Evolutionary conservation across 352 stramenopile species (phyloP), one percentile per base, ranked within the genome.

Genomic region (Phytophthora niederhauseri): DNA sequence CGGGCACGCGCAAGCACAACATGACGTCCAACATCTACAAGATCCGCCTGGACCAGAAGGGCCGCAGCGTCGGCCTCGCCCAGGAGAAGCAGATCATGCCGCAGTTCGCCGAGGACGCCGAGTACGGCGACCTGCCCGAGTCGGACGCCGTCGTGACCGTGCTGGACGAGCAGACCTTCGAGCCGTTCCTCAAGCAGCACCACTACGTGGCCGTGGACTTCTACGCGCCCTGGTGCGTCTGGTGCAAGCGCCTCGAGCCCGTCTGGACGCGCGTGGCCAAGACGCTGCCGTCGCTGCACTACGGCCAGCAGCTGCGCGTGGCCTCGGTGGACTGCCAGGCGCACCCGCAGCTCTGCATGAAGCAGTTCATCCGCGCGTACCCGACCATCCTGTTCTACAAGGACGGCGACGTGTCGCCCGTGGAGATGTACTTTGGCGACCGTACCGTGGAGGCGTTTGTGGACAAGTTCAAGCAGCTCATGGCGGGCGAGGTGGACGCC

Each of bases 11-110:
- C 67, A 97, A 97, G 73, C 92, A 99, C 77, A 99, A 99, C 86
- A 98, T 99, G 72, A 99, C 97, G 63, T 98, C 97, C 69, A 98
- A 99, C 82, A 97, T 99, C 64, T 97, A 98, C 85, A 99, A 99
- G 85, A 98, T 95, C 73, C 84, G 86, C 41, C 80, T 95, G 57
- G 89, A 94, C 76, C 78, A 90, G 72, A 94, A 95, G 74, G 86
- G 88, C 30, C 87, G 88, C 66, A 79, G 89, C 64, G 81, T 95
- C n/a, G 86, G 87, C 0, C 80, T 97, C 75, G 96, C 98, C 63
- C 73, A 91, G 38, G 92, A 98, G 53, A 89, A 97, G 59, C 78
- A 94, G 56, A 85, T 93, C 30, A 81, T 89, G 67, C 88, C 93
- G 7, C 72, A 82, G 48, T 93, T 88, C 50, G 77, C 80, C 17